Conservation (phyloP, 805 yeast species). For the Candida silvicultrix region DNA sequence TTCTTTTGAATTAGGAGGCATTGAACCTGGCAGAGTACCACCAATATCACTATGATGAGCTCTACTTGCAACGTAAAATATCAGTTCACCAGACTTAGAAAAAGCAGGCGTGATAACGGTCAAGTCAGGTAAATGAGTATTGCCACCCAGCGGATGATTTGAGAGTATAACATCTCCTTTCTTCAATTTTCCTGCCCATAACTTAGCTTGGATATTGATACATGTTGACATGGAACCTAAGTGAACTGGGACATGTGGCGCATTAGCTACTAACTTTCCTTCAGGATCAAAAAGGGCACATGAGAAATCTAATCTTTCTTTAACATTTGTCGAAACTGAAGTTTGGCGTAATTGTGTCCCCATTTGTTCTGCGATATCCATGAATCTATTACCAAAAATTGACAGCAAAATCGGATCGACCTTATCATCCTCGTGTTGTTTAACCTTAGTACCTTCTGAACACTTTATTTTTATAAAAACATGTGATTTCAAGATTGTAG, state of each 20-base stretch:
- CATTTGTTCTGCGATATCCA: conserved; percentile 92
- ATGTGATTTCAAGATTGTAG: conserved; percentile 54
- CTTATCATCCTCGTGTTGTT: conserved; percentile 14
- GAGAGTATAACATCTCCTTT: conserved; percentile 75
- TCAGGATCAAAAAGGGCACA: conserved; percentile 75
- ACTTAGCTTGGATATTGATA: conserved; percentile 54
- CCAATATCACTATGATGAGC: conserved; percentile 98
- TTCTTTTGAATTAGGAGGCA: conserved; percentile 88
- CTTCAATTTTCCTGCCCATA: conserved; percentile 58
- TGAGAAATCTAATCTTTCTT: conserved; percentile 77
- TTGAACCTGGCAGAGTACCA: conserved; percentile 84
- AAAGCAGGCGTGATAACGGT: conserved; percentile 91
- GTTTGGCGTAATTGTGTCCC: conserved; percentile 76
- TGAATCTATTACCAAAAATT: conserved; percentile 76
- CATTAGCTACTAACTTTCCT: conserved; percentile 82
- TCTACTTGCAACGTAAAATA: conserved; percentile 88
- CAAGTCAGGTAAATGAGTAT: conserved; percentile 84
- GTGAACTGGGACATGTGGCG: conserved; percentile 86
- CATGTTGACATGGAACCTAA: conserved; percentile 83
- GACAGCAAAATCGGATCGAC: conserved; percentile 71
- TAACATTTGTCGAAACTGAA: conserved; percentile 75
- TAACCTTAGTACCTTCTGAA: conserved; percentile 3
- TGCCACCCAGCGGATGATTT: conserved; percentile 81
- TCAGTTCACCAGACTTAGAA: conserved; percentile 40
- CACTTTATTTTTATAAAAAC: conserved; percentile 37